A percentile compares a stretch with the other conserved stretches of the same genome.
Conservation (phyloP, 2,329 filamentous ascomycete species). For the Beauveria medogensis region DNA sequence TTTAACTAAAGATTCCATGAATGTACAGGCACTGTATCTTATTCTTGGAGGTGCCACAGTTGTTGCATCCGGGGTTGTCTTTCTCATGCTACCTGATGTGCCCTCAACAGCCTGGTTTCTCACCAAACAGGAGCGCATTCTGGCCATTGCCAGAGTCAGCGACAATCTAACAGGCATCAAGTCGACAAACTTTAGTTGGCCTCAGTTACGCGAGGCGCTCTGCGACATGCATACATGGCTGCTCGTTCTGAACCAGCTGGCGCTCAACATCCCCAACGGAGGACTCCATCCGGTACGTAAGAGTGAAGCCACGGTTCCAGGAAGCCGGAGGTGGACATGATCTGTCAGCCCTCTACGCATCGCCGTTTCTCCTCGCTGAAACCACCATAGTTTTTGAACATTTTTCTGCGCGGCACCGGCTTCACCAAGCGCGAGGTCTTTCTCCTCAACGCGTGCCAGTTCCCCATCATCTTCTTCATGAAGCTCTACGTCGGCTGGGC, state of each 20-base stretch:
- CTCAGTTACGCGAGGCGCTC: not conserved
- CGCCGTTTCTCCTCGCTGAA: not conserved
- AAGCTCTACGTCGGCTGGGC: conserved; percentile 17
- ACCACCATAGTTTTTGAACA: conserved; percentile 16
- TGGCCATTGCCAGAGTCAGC: conserved; percentile 59
- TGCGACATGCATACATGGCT: not conserved
- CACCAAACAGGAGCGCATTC: conserved; percentile 51
- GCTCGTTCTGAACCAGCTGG: conserved; percentile 16
- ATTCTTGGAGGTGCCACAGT: conserved; percentile 3
- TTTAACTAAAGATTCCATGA: not conserved
- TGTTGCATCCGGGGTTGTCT: conserved; percentile 1
- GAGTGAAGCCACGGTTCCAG: no score
- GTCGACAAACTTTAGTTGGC: not conserved
- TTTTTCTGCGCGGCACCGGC: conserved; percentile 19
- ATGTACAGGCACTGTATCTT: not conserved
- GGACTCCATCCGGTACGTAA: conserved; percentile 13
- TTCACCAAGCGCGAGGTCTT: conserved; percentile 17
- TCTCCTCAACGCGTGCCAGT: conserved; percentile 15
- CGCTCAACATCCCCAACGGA: conserved; percentile 22
- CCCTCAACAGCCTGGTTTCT: conserved; percentile 39
- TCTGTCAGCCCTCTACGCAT: no score
- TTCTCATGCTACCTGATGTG: not conserved
- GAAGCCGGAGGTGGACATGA: no score
- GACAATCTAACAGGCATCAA: conserved; percentile 40
- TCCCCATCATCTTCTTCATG: conserved; percentile 17